Conservation (phyloP, 2,329 filamentous ascomycete species). For the Drechslerella coelobrocha region DNA sequence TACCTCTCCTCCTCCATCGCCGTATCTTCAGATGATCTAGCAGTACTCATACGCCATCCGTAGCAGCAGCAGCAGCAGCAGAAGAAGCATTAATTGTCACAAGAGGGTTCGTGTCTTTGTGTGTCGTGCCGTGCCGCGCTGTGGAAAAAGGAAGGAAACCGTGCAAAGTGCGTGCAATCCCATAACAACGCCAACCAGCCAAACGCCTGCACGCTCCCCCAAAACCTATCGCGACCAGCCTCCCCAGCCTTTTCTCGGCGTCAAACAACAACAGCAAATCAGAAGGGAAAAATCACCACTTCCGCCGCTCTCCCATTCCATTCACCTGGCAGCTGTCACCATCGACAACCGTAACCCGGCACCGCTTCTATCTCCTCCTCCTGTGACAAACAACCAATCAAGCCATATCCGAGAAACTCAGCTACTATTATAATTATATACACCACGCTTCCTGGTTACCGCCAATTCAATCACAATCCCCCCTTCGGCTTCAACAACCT, state of each 20-base stretch:
- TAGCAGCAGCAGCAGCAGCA: no score
- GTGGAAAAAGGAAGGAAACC: no score
- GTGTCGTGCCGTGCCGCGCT: no score
- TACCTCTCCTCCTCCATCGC: constrained; percentile 44
- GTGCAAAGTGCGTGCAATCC: constrained; percentile 6
- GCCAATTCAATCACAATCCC: background rate
- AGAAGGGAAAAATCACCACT: background rate
- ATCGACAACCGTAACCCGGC: constrained; percentile 2
- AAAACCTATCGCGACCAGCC: constrained; percentile 34
- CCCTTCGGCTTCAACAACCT: constrained; percentile 10
- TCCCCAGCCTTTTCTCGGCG: constrained; percentile 1
- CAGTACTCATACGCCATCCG: background rate
- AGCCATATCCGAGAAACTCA: background rate
- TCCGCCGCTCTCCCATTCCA: background rate
- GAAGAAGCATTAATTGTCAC: no score
- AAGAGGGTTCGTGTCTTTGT: no score
- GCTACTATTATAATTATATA: background rate
- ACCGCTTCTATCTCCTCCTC: background rate
- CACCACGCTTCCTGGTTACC: no score
- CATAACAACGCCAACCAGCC: constrained; percentile 40
- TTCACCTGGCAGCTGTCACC: background rate
- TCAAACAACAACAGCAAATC: no score
- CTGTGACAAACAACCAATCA: background rate
- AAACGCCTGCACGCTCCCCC: constrained; percentile 17
- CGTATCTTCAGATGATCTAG: background rate